Evolutionary conservation across 495 filamentous ascomycete species (phyloP), one percentile per base, ranked within the genome.

Genomic region (Clavariopsis aquatica): DNA sequence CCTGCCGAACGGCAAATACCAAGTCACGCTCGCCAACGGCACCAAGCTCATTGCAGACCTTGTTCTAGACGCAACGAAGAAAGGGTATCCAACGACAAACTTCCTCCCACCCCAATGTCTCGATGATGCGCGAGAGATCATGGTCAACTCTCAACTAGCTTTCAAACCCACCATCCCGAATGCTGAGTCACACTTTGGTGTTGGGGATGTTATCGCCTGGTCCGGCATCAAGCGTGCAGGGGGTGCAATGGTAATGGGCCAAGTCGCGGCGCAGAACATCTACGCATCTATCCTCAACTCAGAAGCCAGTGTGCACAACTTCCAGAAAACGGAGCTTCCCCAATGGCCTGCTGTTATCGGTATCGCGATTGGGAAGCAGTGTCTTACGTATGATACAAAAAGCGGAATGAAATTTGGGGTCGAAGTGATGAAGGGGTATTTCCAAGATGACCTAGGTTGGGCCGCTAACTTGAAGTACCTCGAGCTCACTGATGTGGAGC

Each of bases 221-320:
- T 79, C 82, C 0, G 87, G 87, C 22, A 89, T 89, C 74, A 89
- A 88, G 76, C 82, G 88, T 28, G 88, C 85, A 69, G 88, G 88
- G 28, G 81, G 74, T 4, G 88, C 88, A 13, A 84, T 91, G 80
- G 80, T 87, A 57, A 83, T 85, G 81, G 88, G 86, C 15, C 79
- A 83, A 34, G 78, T 78, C 58, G 84, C 83, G 1, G 87, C 80
- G 0, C 64, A 75, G 24, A 89, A 90, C 66, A 79, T 89, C 52
- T 80, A 87, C 65, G 82, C 84, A 69, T 77, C 77, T 20, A 85
- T 89, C 71, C 53, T 83, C 38, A 65, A 74, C 9, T 72, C 74
- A 31, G 66, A 68, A 27, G n/a, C 34, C 24, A 64, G 47, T 0
- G 66, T 69, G 0, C 74, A 71, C 23, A 76, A 4, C n/a, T 9